Evolutionary conservation across 352 stramenopile genomes (phyloP), one percentile per base, ranked within the genome.

Genomic region (Aphanomyces invadans): DNA sequence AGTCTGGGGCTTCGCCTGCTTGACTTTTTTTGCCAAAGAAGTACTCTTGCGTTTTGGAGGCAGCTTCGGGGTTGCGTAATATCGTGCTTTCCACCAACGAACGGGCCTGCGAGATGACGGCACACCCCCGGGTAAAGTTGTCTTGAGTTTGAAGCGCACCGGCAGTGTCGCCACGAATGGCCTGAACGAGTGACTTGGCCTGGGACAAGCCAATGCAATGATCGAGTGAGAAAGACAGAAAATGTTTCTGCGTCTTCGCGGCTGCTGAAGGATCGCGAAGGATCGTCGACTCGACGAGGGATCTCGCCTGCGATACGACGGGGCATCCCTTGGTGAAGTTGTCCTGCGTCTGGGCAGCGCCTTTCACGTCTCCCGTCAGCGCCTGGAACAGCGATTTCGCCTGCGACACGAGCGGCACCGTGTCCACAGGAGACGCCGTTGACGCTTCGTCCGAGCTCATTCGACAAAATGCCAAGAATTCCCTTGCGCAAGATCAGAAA

Each of bases 371-470:
- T 23, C 59, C 59, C 12, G 23, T 38, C 21, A 66, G 21, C 17
- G 59, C 59, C 25, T 66, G 59, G 46, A 66, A 57, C 25, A 66
- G 38, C 12, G 59, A 66, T 25, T 66, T 66, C 15, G 59, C 59
- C 25, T 66, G 59, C 21, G 59, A 66, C 21, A 66, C 44, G 12
- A 66, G 59, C 4, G 59, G 59, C 5, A 66, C 59, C 42, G 59
- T 57, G 39, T 66, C 59, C 23, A 66, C 44, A 4, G 59, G 59
- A 28, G 59, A 44, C 23, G 59, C 23, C 42, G 59, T 44, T 48
- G 39, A n/a, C n/a, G n/a, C n/a, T n/a, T n/a, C n/a, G n/a, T n/a
- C n/a, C n/a, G n/a, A n/a, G n/a, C n/a, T n/a, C n/a, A n/a, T n/a
- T n/a, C n/a, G n/a, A n/a, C n/a, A n/a, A n/a, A n/a, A n/a, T n/a